Conservation (phyloP, 495 filamentous ascomycete genomes). For the Aspergillus ostianus region DNA sequence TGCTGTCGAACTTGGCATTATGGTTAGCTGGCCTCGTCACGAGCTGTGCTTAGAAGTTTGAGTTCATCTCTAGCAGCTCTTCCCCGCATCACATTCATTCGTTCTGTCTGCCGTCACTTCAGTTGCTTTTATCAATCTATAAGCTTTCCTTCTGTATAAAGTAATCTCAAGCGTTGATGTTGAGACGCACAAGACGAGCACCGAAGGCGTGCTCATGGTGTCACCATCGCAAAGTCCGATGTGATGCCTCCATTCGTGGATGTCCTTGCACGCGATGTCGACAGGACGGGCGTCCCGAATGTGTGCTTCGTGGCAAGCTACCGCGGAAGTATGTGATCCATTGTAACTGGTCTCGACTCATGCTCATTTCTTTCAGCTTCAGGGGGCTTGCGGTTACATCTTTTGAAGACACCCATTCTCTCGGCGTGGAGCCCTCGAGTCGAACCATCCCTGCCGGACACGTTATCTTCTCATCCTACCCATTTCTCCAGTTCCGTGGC, state of each 20-base stretch:
- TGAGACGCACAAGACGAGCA: constrained; percentile 36
- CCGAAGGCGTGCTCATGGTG: constrained; percentile 49
- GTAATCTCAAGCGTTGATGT: constrained; percentile 10
- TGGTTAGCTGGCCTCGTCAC: neutral
- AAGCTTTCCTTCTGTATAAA: too few relatives aligned
- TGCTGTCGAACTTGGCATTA: neutral
- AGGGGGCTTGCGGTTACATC: neutral
- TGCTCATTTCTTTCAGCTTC: neutral
- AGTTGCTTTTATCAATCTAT: neutral
- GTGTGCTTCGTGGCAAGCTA: constrained; percentile 29
- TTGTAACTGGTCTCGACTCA: constrained; percentile 7
- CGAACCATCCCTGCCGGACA: constrained; percentile 8
- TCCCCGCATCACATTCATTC: neutral
- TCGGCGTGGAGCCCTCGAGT: neutral
- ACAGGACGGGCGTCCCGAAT: constrained; percentile 41
- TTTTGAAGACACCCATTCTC: neutral
- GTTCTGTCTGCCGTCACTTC: neutral
- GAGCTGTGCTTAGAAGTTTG: neutral
- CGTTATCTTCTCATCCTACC: constrained; percentile 28
- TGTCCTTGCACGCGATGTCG: constrained; percentile 50
- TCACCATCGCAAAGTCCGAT: constrained; percentile 51
- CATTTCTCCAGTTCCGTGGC: constrained; percentile 36
- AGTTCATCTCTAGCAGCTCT: neutral
- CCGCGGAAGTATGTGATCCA: constrained; percentile 32
- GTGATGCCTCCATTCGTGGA: constrained; percentile 48